phyloP scores from a whole-genome alignment of 345 rosid species.

The Eucalyptus albens region DNA sequence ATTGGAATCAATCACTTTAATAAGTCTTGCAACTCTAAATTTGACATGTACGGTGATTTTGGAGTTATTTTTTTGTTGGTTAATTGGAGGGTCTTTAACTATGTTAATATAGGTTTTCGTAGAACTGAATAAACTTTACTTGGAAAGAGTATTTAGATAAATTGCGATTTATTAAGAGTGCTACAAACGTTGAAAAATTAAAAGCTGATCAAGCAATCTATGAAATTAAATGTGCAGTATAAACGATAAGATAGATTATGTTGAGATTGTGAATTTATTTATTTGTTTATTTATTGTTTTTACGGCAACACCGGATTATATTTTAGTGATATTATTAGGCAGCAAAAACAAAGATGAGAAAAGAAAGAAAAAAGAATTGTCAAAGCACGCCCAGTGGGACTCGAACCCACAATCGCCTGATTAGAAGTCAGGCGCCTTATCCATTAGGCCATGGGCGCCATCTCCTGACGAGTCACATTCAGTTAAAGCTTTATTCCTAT shows the following conservation, averaged over 20 bases:
- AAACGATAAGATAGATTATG: background rate
- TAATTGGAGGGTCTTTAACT: background rate
- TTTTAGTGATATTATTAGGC: background rate
- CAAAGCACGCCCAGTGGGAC: constrained; percentile 52
- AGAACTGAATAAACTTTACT: background rate
- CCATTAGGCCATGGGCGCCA: constrained; percentile 72
- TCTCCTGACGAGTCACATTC: rapidly evolving
- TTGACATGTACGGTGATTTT: background rate
- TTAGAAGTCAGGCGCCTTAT: constrained; percentile 82
- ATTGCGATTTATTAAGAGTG: background rate
- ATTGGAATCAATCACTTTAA: background rate
- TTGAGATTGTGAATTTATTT: background rate
- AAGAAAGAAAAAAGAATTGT: background rate
- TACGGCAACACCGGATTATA: background rate
- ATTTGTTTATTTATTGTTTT: background rate
- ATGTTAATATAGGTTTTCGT: background rate
- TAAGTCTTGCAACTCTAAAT: background rate
- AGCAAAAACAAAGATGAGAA: background rate
- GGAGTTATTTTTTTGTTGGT: background rate
- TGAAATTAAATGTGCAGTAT: background rate
- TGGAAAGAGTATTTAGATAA: background rate
- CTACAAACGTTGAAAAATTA: background rate
- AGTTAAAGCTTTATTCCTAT: rapidly evolving
- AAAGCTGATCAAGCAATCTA: background rate
- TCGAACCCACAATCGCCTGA: constrained; percentile 89